phyloP scores from a whole-genome alignment of 331 rosid species.

The Malus hybrid region DNA sequence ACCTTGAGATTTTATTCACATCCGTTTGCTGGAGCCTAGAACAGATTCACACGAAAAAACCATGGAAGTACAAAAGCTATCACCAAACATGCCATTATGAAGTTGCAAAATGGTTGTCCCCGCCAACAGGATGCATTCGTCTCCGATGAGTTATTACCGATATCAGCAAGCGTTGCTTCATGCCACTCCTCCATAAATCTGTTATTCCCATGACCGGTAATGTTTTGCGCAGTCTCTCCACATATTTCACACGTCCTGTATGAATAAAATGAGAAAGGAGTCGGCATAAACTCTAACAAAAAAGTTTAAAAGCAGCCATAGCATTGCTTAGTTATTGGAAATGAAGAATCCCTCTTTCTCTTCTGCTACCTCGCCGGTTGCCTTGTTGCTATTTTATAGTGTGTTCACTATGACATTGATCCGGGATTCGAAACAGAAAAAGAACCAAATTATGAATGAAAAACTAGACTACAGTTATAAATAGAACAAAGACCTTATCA shows the following conservation, averaged over 20 bases:
- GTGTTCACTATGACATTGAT: too few relatives aligned
- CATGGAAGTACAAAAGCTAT: slow-evolving; percentile 95
- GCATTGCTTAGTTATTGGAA: neutral
- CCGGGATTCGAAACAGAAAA: too few relatives aligned
- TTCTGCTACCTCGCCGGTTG: neutral
- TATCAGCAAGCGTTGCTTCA: slow-evolving; percentile 44
- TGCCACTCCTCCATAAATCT: slow-evolving; percentile 84
- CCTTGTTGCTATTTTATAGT: too few relatives aligned
- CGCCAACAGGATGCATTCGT: slow-evolving; percentile 58
- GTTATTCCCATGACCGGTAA: slow-evolving; percentile 40
- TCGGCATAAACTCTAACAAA: neutral
- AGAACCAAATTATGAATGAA: too few relatives aligned
- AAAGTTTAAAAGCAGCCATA: neutral
- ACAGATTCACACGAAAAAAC: slow-evolving; percentile 87
- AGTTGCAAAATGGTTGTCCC: slow-evolving; percentile 93
- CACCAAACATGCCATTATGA: slow-evolving; percentile 93
- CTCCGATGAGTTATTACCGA: slow-evolving; percentile 25
- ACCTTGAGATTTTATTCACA: slow-evolving; percentile 5
- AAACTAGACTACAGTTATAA: too few relatives aligned
- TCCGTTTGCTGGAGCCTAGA: slow-evolving; percentile 31
- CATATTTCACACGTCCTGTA: slow-evolving; percentile 86
- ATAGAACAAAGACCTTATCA: too few relatives aligned
- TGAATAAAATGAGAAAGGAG: slow-evolving; percentile 1
- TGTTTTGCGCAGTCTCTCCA: slow-evolving; percentile 62
- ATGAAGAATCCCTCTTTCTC: neutral